Evolutionary conservation across 1,284 basidiomycete genomes (phyloP).

Genomic region (Papiliotrema laurentii): DNA sequence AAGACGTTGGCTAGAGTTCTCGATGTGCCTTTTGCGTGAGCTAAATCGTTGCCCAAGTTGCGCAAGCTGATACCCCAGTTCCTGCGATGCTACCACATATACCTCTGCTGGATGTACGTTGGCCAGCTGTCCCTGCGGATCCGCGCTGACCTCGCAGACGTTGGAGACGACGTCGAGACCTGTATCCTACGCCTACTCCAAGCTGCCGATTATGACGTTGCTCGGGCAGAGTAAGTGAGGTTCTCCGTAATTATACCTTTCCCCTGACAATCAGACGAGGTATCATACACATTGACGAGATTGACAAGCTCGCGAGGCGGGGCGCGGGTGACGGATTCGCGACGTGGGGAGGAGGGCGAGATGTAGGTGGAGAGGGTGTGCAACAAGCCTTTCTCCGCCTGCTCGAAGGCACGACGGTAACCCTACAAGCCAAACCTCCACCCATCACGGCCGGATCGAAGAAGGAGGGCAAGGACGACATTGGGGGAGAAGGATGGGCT

Average conservation of each 20-base stretch:
- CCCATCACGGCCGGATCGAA: constrained; percentile 20
- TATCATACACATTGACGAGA: constrained; percentile 93
- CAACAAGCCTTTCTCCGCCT: constrained; percentile 86
- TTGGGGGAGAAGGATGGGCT: constrained; percentile 26
- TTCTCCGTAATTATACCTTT: neutral
- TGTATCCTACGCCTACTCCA: constrained; percentile 78
- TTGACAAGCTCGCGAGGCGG: constrained; percentile 80
- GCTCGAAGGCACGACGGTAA: constrained; percentile 85
- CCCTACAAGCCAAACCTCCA: constrained; percentile 60
- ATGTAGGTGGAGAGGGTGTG: constrained; percentile 93
- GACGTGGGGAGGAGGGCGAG: constrained; percentile 59
- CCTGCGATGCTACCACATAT: constrained; percentile 50
- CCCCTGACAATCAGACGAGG: constrained; percentile 60
- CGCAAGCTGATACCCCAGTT: constrained; percentile 46
- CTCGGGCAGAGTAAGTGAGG: constrained; percentile 51
- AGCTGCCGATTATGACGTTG: constrained; percentile 81
- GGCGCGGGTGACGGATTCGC: constrained; percentile 57
- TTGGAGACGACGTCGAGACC: constrained; percentile 91
- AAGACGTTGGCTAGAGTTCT: constrained; percentile 77
- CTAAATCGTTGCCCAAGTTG: constrained; percentile 51
- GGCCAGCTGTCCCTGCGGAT: neutral
- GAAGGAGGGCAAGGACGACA: neutral
- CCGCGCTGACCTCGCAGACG: constrained; percentile 56
- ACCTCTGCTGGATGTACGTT: constrained; percentile 50
- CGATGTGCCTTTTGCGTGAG: constrained; percentile 78